Evolutionary conservation across 257 asterid species (phyloP), one percentile per base, ranked within the genome.

Genomic region (Lycium barbarum): DNA sequence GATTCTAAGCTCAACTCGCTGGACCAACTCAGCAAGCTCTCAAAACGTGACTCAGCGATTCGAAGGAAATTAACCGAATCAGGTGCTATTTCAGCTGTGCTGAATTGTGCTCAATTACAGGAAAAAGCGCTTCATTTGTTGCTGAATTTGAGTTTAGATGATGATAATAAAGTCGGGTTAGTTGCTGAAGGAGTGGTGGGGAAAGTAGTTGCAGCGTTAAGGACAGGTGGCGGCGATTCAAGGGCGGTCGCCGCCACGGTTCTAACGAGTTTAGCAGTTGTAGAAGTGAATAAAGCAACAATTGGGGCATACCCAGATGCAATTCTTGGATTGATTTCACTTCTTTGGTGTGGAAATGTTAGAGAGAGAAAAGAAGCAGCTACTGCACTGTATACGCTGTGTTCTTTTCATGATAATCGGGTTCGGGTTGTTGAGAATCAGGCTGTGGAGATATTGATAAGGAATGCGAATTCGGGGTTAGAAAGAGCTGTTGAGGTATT

Each of bases 361-460:
- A 88, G 99, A 87, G 98, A 96, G 93, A 91, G 96, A 71, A 96
- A 96, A 80, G 99, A 96, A 82, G 95, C 98, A 1, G 97, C 99
- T 20, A 96, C 96, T 1, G 97, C 98, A 0, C 83, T 96, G 6
- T 96, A 90, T 87, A 90, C 97, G 7, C 91, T 96, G 1, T 95
- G 95, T 53, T 93, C 98, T 4, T 96, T 93, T 76, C 89, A 96
- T 0, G 98, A 93, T 61, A 96, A 96, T 84, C 91, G 97, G 79
- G 84, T 91, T 53, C 92, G 99, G 55, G 94, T 94, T 0, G 87
- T 90, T 49, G 91, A 89, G 55, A 87, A 76, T 15, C 81, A 89
- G 15, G 97, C 94, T 2, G 95, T 96, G n/a, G 90, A 92, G 0
- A 90, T 91, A 17, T 63, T 96, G 22, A 93, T 96, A 61, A 90